Conservation (phyloP, 2,329 filamentous ascomycete species). For the Apiospora kogelbergensis region DNA sequence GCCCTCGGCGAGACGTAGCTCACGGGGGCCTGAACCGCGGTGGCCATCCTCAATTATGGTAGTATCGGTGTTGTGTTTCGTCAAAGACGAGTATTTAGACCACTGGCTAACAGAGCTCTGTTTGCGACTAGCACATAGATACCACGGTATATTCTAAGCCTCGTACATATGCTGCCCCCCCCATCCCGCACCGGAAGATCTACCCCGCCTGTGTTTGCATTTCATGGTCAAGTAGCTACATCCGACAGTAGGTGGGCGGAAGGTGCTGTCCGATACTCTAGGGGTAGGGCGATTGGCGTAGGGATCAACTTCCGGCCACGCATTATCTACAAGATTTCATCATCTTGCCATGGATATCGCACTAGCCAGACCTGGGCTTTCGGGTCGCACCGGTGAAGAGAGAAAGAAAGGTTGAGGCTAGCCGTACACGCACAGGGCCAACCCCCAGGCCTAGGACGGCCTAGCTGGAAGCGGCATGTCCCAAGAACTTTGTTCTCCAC, state of each 20-base stretch:
- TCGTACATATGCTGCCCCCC: neutral
- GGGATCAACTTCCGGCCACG: neutral
- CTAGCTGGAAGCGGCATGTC: neutral
- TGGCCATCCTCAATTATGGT: slow-evolving; percentile 1
- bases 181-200: neutral
- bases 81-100: neutral
- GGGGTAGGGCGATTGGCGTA: neutral
- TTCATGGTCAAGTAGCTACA: neutral
- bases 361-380: neutral
- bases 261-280: neutral
- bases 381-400: neutral
- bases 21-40: slow-evolving; percentile 18
- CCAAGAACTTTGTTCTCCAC: slow-evolving; percentile 1
- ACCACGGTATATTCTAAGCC: neutral
- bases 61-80: neutral
- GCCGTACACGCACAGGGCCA: too few species aligned
- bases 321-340: neutral
- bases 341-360: neutral
- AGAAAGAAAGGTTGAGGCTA: neutral
- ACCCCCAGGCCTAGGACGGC: neutral
- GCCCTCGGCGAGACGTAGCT: slow-evolving; percentile 24
- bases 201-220: neutral
- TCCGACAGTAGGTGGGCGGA: neutral
- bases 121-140: neutral
- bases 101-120: neutral